Evolutionary conservation across 495 filamentous ascomycete genomes (phyloP), one percentile per base, ranked within the genome.

Genomic region (Emericellopsis terricola): DNA sequence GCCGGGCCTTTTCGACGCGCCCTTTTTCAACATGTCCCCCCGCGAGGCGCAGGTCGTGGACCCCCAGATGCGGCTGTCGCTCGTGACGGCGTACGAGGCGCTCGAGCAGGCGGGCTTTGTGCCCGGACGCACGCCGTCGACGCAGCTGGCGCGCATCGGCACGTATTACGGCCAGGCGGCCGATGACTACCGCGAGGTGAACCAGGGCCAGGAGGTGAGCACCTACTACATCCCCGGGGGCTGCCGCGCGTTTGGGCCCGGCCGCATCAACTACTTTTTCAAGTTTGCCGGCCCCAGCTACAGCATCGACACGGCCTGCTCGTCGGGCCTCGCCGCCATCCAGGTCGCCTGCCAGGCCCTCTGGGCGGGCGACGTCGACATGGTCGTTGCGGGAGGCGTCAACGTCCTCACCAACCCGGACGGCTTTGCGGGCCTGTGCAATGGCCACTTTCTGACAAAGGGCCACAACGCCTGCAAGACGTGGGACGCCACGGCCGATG

Each of bases 341-440:
- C 59, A 69, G 44, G 40, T 65, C n/a, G 68, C 60, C 1, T 56
- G 52, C 24, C 59, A 60, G 19, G 58, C 53, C 20, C 45, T 72
- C 20, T 47, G 52, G 11, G 49, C 47, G 9, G 52, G 56, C n/a
- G 64, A 70, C 13, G 55, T 56, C 8, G 43, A 45, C 8, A 53
- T 56, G 29, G 19, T 26, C 17, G 8, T 37, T 11, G 35, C 24
- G 4, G 35, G 35, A 4, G 35, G 35, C n/a, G 19, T 18, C n/a
- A 29, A 37, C 20, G 18, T 37, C 17, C 30, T 34, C 18, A 15
- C 19, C 11, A 86, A 84, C 49, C 73, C 83, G 2, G 81, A 91
- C 56, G 81, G 80, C 58, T 84, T 82, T 53, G 64, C 79, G 17
- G 84, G 83, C 38, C 70, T 94, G 85, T 81, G n/a, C n/a, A n/a